A percentile compares a stretch with the other conserved stretches of the same genome.
Evolutionary conservation across 257 asterid species (phyloP).

Genomic region (Marsdenia floribunda): DNA sequence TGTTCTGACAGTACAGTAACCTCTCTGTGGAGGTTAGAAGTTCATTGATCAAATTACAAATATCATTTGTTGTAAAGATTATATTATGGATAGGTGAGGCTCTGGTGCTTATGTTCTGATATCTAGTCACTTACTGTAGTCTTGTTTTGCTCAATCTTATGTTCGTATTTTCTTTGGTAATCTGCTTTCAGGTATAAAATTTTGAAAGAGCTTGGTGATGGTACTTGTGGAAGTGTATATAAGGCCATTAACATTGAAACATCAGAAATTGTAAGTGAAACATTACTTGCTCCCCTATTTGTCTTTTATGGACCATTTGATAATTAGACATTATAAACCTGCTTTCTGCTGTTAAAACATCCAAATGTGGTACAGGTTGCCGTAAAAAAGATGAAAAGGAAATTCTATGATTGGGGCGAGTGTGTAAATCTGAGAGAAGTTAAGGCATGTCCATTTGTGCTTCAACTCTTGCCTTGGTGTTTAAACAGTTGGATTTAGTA

Average conservation of each 20-base stretch:
- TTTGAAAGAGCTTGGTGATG: slow-evolving; percentile 87
- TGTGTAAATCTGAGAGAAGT: slow-evolving; percentile 85
- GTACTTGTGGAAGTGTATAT: slow-evolving; percentile 86
- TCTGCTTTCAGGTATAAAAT: slow-evolving; percentile 59
- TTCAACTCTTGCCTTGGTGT: not conserved
- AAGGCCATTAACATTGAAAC: slow-evolving; percentile 76
- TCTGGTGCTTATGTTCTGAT: slow-evolving; percentile 1
- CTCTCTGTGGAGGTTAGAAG: slow-evolving; percentile 53
- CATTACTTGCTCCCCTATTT: not conserved
- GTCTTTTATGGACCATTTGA: not conserved
- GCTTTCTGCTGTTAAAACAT: not conserved
- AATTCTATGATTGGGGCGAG: slow-evolving; percentile 82
- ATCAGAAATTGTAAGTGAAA: slow-evolving; percentile 66
- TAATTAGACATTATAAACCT: slow-evolving; percentile 1
- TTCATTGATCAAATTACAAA: slow-evolving; percentile 42
- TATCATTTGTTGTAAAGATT: slow-evolving; percentile 30
- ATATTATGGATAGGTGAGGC: slow-evolving; percentile 73
- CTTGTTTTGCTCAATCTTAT: slow-evolving; percentile 15
- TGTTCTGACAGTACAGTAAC: slow-evolving; percentile 56
- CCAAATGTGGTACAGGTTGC: slow-evolving; percentile 56
- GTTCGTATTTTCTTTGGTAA: slow-evolving; percentile 13
- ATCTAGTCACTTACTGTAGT: not conserved
- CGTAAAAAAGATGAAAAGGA: slow-evolving; percentile 89
- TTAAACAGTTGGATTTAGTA: not conserved
- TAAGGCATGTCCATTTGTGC: slow-evolving; percentile 42